These are phyloP conservation scores for Epithemia pelagica DNA, from an alignment of 108 stramenopile species.

Conservation along the genomic window DNA sequence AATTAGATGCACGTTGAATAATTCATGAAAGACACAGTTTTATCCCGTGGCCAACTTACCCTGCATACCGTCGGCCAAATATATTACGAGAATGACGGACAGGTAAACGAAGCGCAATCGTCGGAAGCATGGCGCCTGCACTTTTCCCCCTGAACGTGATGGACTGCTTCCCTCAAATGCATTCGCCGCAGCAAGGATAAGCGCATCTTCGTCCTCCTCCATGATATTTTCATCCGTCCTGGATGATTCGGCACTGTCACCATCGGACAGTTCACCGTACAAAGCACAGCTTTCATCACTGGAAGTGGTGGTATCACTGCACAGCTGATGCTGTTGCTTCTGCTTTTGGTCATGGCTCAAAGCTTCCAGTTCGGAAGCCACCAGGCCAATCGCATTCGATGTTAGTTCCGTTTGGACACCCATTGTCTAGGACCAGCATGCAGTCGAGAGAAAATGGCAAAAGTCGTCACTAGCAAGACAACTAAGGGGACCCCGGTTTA, in stretches of 20 bases:
- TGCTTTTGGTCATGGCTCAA: too few relatives aligned
- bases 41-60: conserved; percentile 20
- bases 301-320: neutral
- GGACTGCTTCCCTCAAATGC: neutral
- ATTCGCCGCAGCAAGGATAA: neutral
- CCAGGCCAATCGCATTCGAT: neutral
- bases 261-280: neutral
- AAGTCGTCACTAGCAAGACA: too few relatives aligned
- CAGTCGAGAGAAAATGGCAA: too few relatives aligned
- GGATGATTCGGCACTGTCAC: neutral
- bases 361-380: too few relatives aligned
- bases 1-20: neutral
- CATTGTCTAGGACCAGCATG: too few relatives aligned
- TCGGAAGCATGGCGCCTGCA: conserved; percentile 9
- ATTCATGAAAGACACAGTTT: too few relatives aligned
- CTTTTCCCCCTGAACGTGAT: neutral
- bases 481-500: too few relatives aligned
- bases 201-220: neutral
- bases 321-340: neutral
- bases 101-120: conserved; percentile 26
- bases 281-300: neutral
- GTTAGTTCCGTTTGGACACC: neutral
- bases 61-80: conserved; percentile 63
- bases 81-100: conserved; percentile 42
- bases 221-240: neutral